phyloP scores from a whole-genome alignment of 2,329 filamentous ascomycete species.

The Cladophialophora yegresii region DNA sequence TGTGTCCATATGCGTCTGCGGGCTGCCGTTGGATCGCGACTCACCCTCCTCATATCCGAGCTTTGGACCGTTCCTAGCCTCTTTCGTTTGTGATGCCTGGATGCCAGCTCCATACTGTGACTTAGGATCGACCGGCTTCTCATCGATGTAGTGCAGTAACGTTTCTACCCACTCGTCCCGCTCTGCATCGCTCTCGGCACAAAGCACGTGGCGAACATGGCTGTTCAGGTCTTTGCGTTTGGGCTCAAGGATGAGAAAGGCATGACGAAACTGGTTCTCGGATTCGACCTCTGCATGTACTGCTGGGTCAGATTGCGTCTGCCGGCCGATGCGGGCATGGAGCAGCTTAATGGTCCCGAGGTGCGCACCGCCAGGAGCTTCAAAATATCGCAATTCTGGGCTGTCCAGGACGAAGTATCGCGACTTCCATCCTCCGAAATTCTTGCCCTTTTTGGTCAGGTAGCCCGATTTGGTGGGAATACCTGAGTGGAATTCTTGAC shows the following conservation, averaged over 20 bases:
- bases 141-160: conserved; percentile 84
- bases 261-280: conserved; percentile 94
- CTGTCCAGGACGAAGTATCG: conserved; percentile 70
- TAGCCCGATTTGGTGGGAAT: conserved; percentile 81
- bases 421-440: conserved; percentile 98
- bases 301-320: conserved; percentile 48
- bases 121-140: conserved; percentile 62
- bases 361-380: conserved; percentile 84
- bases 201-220: conserved; percentile 88
- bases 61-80: conserved; percentile 22
- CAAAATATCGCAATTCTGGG: conserved; percentile 81
- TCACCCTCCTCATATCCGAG: conserved; percentile 19
- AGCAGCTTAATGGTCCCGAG: conserved; percentile 90
- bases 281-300: conserved; percentile 64
- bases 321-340: conserved; percentile 90
- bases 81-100: conserved; percentile 35
- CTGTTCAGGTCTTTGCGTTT: conserved; percentile 93
- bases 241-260: conserved; percentile 90
- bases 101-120: conserved; percentile 41
- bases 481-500: conserved; percentile 57
- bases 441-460: conserved; percentile 94
- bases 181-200: conserved; percentile 90
- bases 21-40: conserved; percentile 20
- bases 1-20: conserved; percentile 34
- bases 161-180: conserved; percentile 92